phyloP scores from a whole-genome alignment of 176 grass and related monocot species.

The Chrysopogon serrulatus region DNA sequence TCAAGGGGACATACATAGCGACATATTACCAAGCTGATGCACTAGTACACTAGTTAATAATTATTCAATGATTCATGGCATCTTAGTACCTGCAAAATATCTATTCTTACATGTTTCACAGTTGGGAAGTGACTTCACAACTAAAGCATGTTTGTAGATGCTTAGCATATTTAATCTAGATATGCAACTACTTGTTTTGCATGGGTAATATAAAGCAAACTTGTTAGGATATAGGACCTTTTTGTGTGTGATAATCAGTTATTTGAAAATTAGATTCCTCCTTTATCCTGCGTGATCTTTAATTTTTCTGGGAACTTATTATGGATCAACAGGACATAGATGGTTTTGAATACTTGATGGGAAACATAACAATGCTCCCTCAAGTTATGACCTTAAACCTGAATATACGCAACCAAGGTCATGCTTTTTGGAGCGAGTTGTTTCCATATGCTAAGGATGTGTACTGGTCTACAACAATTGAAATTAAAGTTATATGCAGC shows the following conservation, averaged over 20 bases:
- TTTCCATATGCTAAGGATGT: background rate
- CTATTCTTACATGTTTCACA: background rate
- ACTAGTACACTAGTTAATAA: no score
- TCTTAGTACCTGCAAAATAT: background rate
- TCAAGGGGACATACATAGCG: background rate
- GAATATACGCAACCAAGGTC: background rate
- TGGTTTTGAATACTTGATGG: background rate
- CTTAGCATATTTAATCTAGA: background rate
- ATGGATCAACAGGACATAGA: background rate
- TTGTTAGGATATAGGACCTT: no score
- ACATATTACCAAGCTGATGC: background rate
- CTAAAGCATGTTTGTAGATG: background rate
- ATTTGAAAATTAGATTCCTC: no score
- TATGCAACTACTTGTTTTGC: background rate
- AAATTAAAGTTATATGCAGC: no score
- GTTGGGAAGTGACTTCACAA: no score
- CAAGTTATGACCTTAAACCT: background rate
- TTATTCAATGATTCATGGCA: no score
- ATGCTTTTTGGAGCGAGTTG: background rate
- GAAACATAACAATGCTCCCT: constrained; percentile 21
- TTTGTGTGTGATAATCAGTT: no score
- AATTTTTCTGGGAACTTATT: background rate
- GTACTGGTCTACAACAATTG: background rate
- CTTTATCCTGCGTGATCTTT: background rate
- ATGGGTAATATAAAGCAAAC: background rate